Conservation (phyloP, 257 asterid genomes). For the Datura wrightii region DNA sequence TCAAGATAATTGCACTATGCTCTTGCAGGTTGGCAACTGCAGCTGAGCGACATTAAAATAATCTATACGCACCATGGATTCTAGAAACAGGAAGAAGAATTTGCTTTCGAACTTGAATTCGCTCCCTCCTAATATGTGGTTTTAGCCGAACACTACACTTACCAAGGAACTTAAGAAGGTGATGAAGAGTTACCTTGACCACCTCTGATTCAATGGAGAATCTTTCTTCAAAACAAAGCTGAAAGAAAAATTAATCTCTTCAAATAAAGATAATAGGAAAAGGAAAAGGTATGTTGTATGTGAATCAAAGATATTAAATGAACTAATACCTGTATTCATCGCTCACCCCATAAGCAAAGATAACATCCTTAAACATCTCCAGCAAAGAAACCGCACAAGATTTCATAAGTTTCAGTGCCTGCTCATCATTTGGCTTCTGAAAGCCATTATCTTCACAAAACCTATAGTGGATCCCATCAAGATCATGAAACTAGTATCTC, state of each 20-base stretch:
- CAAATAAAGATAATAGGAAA: slow-evolving; percentile 30
- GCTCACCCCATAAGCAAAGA: slow-evolving; percentile 90
- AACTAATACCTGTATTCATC: slow-evolving; percentile 80
- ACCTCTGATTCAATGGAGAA: slow-evolving; percentile 68
- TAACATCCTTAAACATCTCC: slow-evolving; percentile 75
- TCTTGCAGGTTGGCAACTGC: slow-evolving; percentile 3
- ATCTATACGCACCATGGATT: neutral
- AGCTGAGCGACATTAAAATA: neutral
- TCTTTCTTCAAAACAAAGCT: slow-evolving; percentile 89
- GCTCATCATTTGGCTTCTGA: slow-evolving; percentile 89
- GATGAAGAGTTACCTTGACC: slow-evolving; percentile 58
- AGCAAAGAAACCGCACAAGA: slow-evolving; percentile 71
- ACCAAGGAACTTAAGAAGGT: slow-evolving; percentile 1
- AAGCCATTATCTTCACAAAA: slow-evolving; percentile 80
- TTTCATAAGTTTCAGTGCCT: slow-evolving; percentile 86
- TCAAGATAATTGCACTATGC: neutral
- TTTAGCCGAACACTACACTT: neutral
- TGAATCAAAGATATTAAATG: slow-evolving; percentile 29
- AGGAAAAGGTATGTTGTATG: neutral
- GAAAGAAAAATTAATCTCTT: slow-evolving; percentile 37
- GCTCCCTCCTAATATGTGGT: neutral
- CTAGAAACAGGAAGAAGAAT: slow-evolving; percentile 15
- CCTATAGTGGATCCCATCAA: slow-evolving; percentile 38
- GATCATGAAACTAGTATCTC: neutral
- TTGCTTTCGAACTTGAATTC: neutral